Evolutionary conservation across 129 eudicot species (phyloP).

Genomic region (Arctium lappa): DNA sequence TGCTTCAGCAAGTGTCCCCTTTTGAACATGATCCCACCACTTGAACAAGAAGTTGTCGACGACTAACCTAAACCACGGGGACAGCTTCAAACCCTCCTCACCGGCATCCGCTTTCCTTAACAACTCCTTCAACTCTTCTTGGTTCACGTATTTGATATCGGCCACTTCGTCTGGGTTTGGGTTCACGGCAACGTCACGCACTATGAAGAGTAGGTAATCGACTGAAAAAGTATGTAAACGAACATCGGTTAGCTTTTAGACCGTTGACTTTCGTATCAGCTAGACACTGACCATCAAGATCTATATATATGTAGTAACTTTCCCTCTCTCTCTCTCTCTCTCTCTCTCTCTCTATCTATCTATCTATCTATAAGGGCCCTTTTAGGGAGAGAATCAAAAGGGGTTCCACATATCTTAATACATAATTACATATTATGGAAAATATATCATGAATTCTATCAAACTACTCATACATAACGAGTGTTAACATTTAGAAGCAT

Average conservation of each 20-base stretch:
- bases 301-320: too few species aligned
- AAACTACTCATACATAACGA: too few species aligned
- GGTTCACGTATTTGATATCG: conserved; percentile 65
- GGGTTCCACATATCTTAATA: too few species aligned
- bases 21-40: conserved; percentile 94
- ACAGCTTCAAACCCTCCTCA: conserved; percentile 82
- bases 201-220: conserved; percentile 91
- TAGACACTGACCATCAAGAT: too few species aligned
- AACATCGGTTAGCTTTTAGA: neutral
- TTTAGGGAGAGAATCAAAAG: too few species aligned
- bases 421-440: too few species aligned
- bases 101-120: conserved; percentile 91
- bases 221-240: conserved; percentile 43
- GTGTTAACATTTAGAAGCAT: too few species aligned
- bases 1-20: conserved; percentile 63
- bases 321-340: too few species aligned
- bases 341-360: too few species aligned
- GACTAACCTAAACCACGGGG: conserved; percentile 95
- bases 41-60: conserved; percentile 91
- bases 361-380: too few species aligned
- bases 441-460: too few species aligned
- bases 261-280: neutral
- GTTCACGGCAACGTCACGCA: conserved; percentile 66
- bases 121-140: conserved; percentile 66
- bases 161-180: conserved; percentile 98